A percentile compares a stretch with the other conserved stretches of the same genome.
phyloP scores from a whole-genome alignment of 75 land plant species.

The Cunninghamia lanceolata region DNA sequence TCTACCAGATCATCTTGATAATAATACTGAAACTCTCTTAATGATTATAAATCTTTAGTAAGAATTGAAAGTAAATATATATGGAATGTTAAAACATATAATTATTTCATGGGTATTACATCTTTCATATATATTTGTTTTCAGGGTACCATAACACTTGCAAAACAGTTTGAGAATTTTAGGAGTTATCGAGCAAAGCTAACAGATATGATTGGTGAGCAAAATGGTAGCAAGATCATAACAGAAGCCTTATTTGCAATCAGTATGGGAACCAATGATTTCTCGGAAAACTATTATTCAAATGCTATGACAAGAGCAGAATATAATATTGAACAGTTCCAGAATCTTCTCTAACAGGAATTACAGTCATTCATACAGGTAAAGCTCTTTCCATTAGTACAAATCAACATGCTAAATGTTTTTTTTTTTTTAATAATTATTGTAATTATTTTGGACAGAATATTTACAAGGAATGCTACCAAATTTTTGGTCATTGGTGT shows the following conservation, averaged over 20 bases:
- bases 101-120: background rate
- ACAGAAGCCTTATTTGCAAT: conserved; percentile 20
- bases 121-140: background rate
- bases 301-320: conserved; percentile 8
- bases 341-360: conserved; percentile 3
- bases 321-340: conserved; percentile 22
- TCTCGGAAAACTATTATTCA: conserved; percentile 21
- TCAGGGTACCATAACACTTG: conserved; percentile 25
- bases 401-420: background rate
- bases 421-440: background rate
- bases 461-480: conserved; percentile 11
- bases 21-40: too few relatives aligned
- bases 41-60: too few relatives aligned
- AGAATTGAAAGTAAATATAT: too few relatives aligned
- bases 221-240: conserved; percentile 13
- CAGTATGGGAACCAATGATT: conserved; percentile 50
- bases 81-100: too few relatives aligned
- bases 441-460: background rate
- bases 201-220: conserved; percentile 13
- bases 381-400: background rate
- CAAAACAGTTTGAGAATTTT: conserved; percentile 29
- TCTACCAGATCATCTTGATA: too few relatives aligned
- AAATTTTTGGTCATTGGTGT: conserved; percentile 41
- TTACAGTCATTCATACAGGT: background rate
- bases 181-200: conserved; percentile 22